These are phyloP conservation scores for Rhazya stricta DNA, from an alignment of 257 asterid genomes.

Conservation along the genomic window DNA sequence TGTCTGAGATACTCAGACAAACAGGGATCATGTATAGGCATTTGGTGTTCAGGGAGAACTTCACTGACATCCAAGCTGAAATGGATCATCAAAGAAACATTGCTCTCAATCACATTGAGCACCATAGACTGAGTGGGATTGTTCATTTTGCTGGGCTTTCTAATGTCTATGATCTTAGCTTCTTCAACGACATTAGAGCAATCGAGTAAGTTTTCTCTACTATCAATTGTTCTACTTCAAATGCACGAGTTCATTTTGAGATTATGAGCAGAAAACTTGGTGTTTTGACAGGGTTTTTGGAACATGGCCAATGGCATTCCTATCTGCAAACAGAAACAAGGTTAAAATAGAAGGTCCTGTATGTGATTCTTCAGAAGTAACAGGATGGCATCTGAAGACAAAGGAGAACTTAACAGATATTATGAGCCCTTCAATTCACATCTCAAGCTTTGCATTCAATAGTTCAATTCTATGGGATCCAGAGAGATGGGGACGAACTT, in stretches of 20 bases:
- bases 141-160: conserved; percentile 85
- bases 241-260: neutral
- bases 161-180: conserved; percentile 67
- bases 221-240: neutral
- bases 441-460: conserved; percentile 84
- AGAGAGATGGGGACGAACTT: conserved; percentile 89
- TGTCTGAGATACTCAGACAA: conserved; percentile 57
- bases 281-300: conserved; percentile 62
- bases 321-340: conserved; percentile 52
- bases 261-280: neutral
- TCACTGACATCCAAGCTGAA: conserved; percentile 50
- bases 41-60: conserved; percentile 73
- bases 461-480: conserved; percentile 97
- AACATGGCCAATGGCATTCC: conserved; percentile 75
- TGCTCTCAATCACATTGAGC: conserved; percentile 86
- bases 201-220: conserved; percentile 51
- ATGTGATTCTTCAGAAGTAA: conserved; percentile 63
- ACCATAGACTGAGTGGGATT: conserved; percentile 78
- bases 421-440: conserved; percentile 43
- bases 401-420: conserved; percentile 40
- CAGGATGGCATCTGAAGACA: conserved; percentile 88
- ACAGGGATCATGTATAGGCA: conserved; percentile 89
- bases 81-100: conserved; percentile 79
- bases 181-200: conserved; percentile 71
- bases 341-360: conserved; percentile 70